Base-by-base conservation (phyloP, 495 filamentous ascomycete genomes). In the Neurospora pannonica region DNA sequence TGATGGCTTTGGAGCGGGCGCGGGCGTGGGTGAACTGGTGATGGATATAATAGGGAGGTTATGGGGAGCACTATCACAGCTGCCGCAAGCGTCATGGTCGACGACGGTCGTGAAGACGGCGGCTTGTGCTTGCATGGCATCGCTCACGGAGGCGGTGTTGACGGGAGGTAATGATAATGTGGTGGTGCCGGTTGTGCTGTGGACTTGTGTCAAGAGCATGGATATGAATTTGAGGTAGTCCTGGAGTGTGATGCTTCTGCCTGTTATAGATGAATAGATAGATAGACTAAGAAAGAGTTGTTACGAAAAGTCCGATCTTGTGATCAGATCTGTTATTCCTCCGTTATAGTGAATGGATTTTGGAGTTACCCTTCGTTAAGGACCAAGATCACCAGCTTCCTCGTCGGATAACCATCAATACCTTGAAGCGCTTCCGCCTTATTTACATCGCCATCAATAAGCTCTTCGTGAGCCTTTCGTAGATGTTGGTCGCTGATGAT, bases 131-230 rank as follows among this genome's bases (percentile, higher is more conserved):
- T 86, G 86, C 46, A 90, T 94, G 72, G 93, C 95, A 38, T 97
- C 94, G 82, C 87, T 97, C 73, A 96, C 94, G 73, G 96, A 98
- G 84, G 95, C 96, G 24, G 94, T 98, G 73, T 84, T 98, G 72
- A 98, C 97, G 67, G 97, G 96, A 13, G 96, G 94, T 71, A 99
- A 99, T 86, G 96, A 99, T 85, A 99, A 99, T 86, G 95, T 99
- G 36, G 89, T 98, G 72, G 96, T 98, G 75, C 97, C 97, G n/a
- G 89, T 98, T 48, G 91, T 97, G 72, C 82, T 98, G 71, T 99
- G 96, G 96, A 85, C 93, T 77, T 87, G 96, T 76, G 94, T 97
- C 74, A 90, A 94, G 78, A 91, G 91, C 6, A 82, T 97, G 77
- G 88, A 88, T 43, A 81, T 97, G 54, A 67, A 67, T 67, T 3